Percentiles rank a stretch among this genome's conserved stretches.
These are phyloP conservation scores for Lagenaria siceraria DNA, from an alignment of 306 rosid genomes.

Conservation along the genomic window DNA sequence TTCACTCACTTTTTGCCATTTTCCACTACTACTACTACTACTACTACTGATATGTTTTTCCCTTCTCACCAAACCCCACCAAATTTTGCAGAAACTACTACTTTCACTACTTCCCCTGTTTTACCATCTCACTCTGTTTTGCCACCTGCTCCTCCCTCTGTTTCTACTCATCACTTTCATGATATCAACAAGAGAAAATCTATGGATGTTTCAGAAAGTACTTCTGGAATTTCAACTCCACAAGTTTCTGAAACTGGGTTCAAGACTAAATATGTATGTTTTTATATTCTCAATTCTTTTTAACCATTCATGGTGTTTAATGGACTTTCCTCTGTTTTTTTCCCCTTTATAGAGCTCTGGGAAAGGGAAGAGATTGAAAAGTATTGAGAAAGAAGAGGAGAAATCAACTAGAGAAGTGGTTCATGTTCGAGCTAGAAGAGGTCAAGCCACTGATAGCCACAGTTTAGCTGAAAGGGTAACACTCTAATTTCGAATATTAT, in stretches of 20 bases:
- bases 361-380: conserved; percentile 58
- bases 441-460: conserved; percentile 97
- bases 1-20: conserved; percentile 42
- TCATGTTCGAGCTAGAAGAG: conserved; percentile 97
- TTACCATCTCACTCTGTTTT: not conserved
- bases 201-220: conserved; percentile 32
- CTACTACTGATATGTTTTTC: conserved; percentile 23
- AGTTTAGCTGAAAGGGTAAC: conserved; percentile 99
- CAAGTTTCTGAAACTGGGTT: conserved; percentile 44
- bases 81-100: conserved; percentile 22
- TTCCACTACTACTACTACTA: conserved; percentile 2
- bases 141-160: not conserved
- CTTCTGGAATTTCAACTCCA: conserved; percentile 53
- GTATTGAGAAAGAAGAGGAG: conserved; percentile 34
- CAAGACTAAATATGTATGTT: conserved; percentile 28
- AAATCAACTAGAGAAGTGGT: conserved; percentile 68
- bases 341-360: conserved; percentile 27
- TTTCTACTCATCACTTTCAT: not conserved
- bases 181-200: conserved; percentile 50
- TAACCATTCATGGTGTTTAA: not conserved
- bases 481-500: too few species aligned
- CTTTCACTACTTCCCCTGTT: not conserved
- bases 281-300: not conserved
- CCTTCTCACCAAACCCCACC: conserved; percentile 23
- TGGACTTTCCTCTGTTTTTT: not conserved